Percentiles rank a stretch among this genome's conserved stretches.
These are phyloP conservation scores for Colletotrichum karsti DNA, from an alignment of 2,329 filamentous ascomycete genomes.

Conservation along the genomic window DNA sequence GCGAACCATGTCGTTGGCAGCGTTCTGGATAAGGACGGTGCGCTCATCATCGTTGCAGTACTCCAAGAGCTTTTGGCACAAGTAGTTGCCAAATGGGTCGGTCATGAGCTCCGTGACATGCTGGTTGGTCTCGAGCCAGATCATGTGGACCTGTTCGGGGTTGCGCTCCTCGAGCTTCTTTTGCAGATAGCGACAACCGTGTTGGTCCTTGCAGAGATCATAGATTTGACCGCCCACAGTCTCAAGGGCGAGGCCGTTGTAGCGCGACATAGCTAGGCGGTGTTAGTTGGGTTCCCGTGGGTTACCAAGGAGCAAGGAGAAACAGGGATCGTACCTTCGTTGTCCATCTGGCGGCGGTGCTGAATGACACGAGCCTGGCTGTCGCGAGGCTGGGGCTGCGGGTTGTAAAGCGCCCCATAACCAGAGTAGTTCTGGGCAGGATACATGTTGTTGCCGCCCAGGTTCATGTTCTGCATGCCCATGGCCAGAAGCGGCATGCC, in stretches of 20 bases:
- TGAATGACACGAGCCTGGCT: constrained; percentile 80
- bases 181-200: constrained; percentile 95
- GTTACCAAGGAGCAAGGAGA: neutral
- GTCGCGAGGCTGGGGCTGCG: constrained; percentile 69
- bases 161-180: constrained; percentile 95
- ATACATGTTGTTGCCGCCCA: constrained; percentile 57
- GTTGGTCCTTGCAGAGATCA: constrained; percentile 94
- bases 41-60: constrained; percentile 95
- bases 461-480: constrained; percentile 73
- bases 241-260: constrained; percentile 84
- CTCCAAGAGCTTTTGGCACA: constrained; percentile 98
- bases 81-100: constrained; percentile 98
- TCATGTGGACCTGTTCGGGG: constrained; percentile 85
- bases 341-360: constrained; percentile 78
- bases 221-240: constrained; percentile 86
- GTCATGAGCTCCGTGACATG: constrained; percentile 99
- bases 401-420: constrained; percentile 61
- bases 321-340: constrained; percentile 63
- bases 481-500: constrained; percentile 70
- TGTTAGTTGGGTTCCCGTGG: constrained; percentile 42
- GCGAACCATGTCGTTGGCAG: constrained; percentile 84
- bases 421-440: constrained; percentile 65
- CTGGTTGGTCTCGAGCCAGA: constrained; percentile 91
- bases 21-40: constrained; percentile 90
- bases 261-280: constrained; percentile 74